Evolutionary conservation across 805 yeast species (phyloP), one percentile per base, ranked within the genome.

Genomic region (Pachysolen tannophilus): DNA sequence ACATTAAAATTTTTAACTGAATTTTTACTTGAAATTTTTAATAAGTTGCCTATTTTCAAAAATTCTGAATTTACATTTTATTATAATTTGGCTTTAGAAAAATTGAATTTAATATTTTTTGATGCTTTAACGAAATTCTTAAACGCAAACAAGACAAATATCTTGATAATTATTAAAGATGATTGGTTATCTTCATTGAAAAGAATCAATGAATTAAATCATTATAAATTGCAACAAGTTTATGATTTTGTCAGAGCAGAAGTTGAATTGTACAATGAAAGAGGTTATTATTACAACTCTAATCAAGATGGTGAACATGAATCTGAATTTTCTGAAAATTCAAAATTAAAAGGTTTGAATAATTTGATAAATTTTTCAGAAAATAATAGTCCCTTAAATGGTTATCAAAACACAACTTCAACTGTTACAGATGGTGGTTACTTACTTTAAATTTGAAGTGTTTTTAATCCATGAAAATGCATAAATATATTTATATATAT

Each of bases 1-100:
- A 68, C 85, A 2, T 61, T 86, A 31, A 67, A 63, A 32, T 82
- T 82, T 47, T 64, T 85, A 33, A 76, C 78, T 50, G 68, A 65
- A 35, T 56, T 58, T 28, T 71, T 84, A 32, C 72, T 85, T 2
- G 56, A 60, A 30, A 58, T 80, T 34, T 64, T 84, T 35, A 78
- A 74, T 47, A 67, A 67, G 34, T 59, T 82, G 34, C 95, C 95
- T 6, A 65, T 65, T 28, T 85, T 87, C 61, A 48, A 72, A 30
- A 72, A 74, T 40, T 53, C 60, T 37, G 80, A 73, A 47, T 74
- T 64, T 48, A 69, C 61, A 43, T 73, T 73, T 50, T 72, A 51
- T 37, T 45, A 52, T 34, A 43, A 49, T 26, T 35, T 59, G 6
- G 56, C 61, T 15, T 43, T 53, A 26, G 61, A 59, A 26, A 58